Conservation (phyloP, 768 basidiomycete species). For the Ramaria rubella region DNA sequence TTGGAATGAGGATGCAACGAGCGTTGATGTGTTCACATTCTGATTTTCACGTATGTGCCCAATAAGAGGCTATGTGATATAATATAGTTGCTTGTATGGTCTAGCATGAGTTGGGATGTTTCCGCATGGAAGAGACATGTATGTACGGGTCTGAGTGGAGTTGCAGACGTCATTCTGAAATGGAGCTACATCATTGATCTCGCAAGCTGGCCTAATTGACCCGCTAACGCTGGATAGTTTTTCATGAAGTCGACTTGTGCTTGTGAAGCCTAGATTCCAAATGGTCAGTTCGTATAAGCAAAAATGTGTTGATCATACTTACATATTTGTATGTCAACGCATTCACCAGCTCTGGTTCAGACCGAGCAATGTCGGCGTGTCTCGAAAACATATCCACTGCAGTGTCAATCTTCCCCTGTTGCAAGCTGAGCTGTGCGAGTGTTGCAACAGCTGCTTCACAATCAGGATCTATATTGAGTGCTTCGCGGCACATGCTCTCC, state of each 20-base stretch:
- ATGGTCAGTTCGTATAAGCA: neutral
- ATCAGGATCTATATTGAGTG: slow-evolving; percentile 80
- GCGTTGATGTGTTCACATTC: slow-evolving; percentile 3
- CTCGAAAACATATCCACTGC: slow-evolving; percentile 83
- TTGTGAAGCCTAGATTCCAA: slow-evolving; percentile 54
- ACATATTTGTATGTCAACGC: slow-evolving; percentile 77
- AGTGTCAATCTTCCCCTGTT: slow-evolving; percentile 81
- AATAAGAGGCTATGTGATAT: neutral
- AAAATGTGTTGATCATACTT: slow-evolving; percentile 23
- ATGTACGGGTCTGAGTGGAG: neutral
- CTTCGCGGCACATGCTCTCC: slow-evolving; percentile 81
- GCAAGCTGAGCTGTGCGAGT: slow-evolving; percentile 85
- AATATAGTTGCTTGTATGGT: neutral
- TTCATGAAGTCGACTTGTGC: slow-evolving; percentile 79
- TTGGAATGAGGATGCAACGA: neutral
- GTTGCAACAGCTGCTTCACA: slow-evolving; percentile 97
- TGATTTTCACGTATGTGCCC: no score
- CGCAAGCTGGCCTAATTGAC: slow-evolving; percentile 29
- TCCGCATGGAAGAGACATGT: neutral
- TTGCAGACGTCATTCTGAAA: no score
- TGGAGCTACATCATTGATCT: slow-evolving; percentile 13
- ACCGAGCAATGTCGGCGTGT: slow-evolving; percentile 81
- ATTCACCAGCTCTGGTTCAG: slow-evolving; percentile 78
- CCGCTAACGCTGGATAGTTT: slow-evolving; percentile 77
- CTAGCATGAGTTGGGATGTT: neutral